Conservation (phyloP, 2,329 filamentous ascomycete genomes). For the Nemania sp. region DNA sequence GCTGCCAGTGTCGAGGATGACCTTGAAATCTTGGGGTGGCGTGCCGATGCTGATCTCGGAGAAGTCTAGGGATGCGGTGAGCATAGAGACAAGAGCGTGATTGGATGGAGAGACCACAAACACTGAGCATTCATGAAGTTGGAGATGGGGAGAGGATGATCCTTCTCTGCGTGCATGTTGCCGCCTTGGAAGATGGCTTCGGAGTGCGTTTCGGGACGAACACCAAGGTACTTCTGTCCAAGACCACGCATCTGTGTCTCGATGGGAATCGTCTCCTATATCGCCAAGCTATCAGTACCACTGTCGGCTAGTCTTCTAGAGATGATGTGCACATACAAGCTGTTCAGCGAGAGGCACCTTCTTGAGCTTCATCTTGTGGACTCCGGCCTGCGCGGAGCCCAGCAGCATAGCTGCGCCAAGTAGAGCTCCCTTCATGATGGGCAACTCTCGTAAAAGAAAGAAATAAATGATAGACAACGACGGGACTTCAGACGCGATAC, state of each 20-base stretch:
- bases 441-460: constrained; percentile 34
- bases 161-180: constrained; percentile 64
- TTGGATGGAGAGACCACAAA: constrained; percentile 53
- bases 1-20: constrained; percentile 96
- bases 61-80: constrained; percentile 68
- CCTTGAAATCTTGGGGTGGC: constrained; percentile 95
- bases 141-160: constrained; percentile 84
- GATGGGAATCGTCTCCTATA: constrained; percentile 75
- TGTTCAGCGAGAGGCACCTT: constrained; percentile 93
- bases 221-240: constrained; percentile 94
- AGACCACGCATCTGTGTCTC: constrained; percentile 80
- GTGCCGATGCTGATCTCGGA: constrained; percentile 92
- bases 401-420: constrained; percentile 79
- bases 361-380: constrained; percentile 97
- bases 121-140: constrained; percentile 99
- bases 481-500: neutral
- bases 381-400: constrained; percentile 80
- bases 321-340: constrained; percentile 64
- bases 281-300: constrained; percentile 26
- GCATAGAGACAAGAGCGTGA: neutral
- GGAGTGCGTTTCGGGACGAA: constrained; percentile 68
- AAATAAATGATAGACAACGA: constrained; percentile 14
- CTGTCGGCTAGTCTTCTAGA: neutral
- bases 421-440: constrained; percentile 82
- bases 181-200: constrained; percentile 81